phyloP scores from a whole-genome alignment of 345 rosid species.

The Clausena lansium region DNA sequence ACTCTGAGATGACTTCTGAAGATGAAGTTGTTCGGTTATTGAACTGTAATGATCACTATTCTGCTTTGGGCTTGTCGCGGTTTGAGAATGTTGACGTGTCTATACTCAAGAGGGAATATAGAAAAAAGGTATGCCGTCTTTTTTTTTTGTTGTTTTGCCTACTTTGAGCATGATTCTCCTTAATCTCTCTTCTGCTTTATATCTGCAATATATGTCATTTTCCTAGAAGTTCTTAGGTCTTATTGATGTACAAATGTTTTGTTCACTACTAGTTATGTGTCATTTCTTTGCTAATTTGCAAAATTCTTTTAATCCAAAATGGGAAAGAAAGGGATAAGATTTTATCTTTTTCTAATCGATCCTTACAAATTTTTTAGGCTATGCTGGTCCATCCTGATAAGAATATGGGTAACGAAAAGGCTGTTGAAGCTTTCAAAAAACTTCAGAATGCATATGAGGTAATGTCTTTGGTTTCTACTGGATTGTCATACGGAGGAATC shows the following conservation, averaged over 20 bases:
- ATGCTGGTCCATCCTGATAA: constrained; percentile 99
- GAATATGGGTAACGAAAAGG: constrained; percentile 97
- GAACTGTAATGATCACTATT: constrained; percentile 79
- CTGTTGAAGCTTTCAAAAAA: constrained; percentile 97
- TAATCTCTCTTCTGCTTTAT: constrained; percentile 1
- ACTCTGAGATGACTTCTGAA: constrained; percentile 84
- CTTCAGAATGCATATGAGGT: constrained; percentile 99
- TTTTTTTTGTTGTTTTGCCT: neutral
- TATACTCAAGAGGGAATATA: constrained; percentile 80
- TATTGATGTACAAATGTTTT: neutral
- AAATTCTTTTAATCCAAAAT: neutral
- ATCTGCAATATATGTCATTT: neutral
- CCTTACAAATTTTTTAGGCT: constrained; percentile 52
- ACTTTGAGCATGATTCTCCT: neutral
- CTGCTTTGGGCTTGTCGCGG: constrained; percentile 70
- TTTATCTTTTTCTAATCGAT: constrained; percentile 12
- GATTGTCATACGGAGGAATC: neutral
- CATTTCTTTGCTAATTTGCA: neutral
- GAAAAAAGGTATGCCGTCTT: constrained; percentile 68
- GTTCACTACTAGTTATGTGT: neutral
- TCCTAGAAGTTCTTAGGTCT: neutral
- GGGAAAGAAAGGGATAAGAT: neutral
- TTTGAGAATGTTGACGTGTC: constrained; percentile 65
- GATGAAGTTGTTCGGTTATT: constrained; percentile 84
- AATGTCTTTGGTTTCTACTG: constrained; percentile 15